phyloP scores from a whole-genome alignment of 2,329 filamentous ascomycete species.

The Pseudogymnoascus sp. region DNA sequence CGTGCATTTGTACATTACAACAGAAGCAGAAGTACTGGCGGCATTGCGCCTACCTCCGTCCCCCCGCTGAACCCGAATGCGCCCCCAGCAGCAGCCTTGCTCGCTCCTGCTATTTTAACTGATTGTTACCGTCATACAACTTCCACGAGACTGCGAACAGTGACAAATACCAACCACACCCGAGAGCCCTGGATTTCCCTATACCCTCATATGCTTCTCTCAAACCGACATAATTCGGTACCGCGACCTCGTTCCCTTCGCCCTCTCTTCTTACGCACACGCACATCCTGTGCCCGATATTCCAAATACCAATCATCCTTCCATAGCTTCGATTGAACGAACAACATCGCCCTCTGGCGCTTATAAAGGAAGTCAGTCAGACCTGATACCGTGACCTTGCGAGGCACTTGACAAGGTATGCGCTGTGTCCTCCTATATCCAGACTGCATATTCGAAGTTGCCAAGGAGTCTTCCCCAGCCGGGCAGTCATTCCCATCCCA shows the following conservation, averaged over 20 bases:
- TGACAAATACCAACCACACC: conserved; percentile 10
- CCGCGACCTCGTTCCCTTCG: background rate
- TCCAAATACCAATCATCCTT: conserved; percentile 4
- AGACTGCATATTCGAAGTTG: conserved; percentile 1
- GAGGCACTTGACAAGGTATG: conserved; percentile 10
- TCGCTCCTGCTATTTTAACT: conserved; percentile 8
- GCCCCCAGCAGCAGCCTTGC: background rate
- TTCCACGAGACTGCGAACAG: conserved; percentile 4
- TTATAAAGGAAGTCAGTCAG: conserved; percentile 10
- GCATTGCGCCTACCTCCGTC: background rate
- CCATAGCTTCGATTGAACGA: background rate
- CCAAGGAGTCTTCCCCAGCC: background rate
- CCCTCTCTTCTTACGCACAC: background rate
- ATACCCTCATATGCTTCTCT: conserved; percentile 7
- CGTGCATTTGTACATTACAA: background rate
- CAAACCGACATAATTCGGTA: conserved; percentile 2
- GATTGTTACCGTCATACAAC: conserved; percentile 9
- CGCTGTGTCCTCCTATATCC: background rate
- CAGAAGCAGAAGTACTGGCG: background rate
- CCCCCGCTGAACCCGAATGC: background rate
- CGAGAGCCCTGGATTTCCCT: background rate
- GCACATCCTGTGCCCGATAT: background rate
- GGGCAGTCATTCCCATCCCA: background rate
- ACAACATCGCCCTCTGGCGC: background rate
- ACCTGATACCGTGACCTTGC: background rate